Evolutionary conservation across 2,329 filamentous ascomycete species (phyloP), one percentile per base, ranked within the genome.

Genomic region (Alternaria postmessia): DNA sequence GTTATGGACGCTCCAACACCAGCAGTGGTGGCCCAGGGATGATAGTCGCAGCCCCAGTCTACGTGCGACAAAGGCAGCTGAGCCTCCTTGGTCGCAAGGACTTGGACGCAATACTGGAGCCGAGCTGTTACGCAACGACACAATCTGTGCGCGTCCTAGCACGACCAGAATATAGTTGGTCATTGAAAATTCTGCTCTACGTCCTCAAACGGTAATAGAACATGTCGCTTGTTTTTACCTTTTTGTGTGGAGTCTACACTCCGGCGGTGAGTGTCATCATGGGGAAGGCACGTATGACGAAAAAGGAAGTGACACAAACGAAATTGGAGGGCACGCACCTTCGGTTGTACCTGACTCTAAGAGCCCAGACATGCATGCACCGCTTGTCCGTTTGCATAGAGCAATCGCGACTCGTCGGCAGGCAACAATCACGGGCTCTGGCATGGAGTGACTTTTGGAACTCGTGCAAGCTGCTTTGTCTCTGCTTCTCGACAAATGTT

Each of bases 271-370:
- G 41, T 49, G 53, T 47, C 22, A 20, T 49, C 28, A 24, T 41
- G 22, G 52, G 26, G 46, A 54, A 61, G 61, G 57, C 52, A 59
- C 26, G 55, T 28, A 47, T 46, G 52, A 58, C 58, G 36, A 60
- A 63, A 61, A 38, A 61, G 56, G 57, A 66, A 69, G 62, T 61
- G 39, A 67, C 59, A 61, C 58, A 64, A 67, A 69, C 55, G 51
- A 67, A 62, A 68, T 32, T 38, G 32, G 52, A 67, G 64, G 63
- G 63, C 64, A 75, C 73, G 65, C 68, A 75, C 72, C 73, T 75
- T 63, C 46, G 57, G 51, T 36, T 60, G 63, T 62, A 55, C 59
- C 61, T 61, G 47, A 57, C 62, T 54, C 44, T 47, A 32, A 61
- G 51, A 55, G 51, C 64, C 49, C 54, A 54, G 55, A 60, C 51